Conservation (phyloP, 75 land plant species). For the Cunninghamia lanceolata region DNA sequence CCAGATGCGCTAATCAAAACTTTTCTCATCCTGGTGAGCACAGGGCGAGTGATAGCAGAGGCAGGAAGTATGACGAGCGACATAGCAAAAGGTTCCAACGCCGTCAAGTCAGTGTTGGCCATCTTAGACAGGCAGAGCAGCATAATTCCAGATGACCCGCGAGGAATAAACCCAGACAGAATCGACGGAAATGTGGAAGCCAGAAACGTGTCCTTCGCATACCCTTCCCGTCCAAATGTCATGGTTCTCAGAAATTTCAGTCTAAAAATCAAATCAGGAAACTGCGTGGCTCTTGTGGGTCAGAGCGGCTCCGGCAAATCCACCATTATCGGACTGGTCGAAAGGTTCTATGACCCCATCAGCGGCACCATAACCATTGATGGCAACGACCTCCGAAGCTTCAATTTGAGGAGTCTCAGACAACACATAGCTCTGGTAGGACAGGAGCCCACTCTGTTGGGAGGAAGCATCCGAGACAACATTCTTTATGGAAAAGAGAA, state of each 20-base stretch:
- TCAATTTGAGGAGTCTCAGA: constrained; percentile 26
- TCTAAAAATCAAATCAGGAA: constrained; percentile 1
- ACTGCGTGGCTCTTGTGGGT: constrained; percentile 19
- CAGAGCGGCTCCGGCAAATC: constrained; percentile 16
- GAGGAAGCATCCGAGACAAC: constrained; percentile 38
- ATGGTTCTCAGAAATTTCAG: constrained; percentile 13
- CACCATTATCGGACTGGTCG: constrained; percentile 12
- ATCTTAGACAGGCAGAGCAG: constrained; percentile 54
- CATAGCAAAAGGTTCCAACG: constrained; percentile 59
- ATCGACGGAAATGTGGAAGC: constrained; percentile 49
- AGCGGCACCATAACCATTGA: constrained; percentile 27
- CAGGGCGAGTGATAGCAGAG: constrained; percentile 81
- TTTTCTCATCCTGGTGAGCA: constrained; percentile 75
- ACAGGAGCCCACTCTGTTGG: constrained; percentile 49
- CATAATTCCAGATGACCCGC: constrained; percentile 58
- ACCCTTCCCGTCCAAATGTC: constrained; percentile 36
- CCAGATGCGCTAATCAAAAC: constrained; percentile 58
- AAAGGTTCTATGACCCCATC: constrained; percentile 25
- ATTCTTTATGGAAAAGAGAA: constrained; percentile 34
- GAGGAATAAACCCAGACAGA: constrained; percentile 25
- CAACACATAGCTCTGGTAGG: constrained; percentile 37
- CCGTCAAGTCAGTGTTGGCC: constrained; percentile 61
- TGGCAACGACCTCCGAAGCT: constrained; percentile 18
- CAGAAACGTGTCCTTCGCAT: constrained; percentile 52
- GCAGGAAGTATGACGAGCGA: constrained; percentile 81